Conservation (phyloP, 305 asterid genomes). For the Fraxinus paxiana region DNA sequence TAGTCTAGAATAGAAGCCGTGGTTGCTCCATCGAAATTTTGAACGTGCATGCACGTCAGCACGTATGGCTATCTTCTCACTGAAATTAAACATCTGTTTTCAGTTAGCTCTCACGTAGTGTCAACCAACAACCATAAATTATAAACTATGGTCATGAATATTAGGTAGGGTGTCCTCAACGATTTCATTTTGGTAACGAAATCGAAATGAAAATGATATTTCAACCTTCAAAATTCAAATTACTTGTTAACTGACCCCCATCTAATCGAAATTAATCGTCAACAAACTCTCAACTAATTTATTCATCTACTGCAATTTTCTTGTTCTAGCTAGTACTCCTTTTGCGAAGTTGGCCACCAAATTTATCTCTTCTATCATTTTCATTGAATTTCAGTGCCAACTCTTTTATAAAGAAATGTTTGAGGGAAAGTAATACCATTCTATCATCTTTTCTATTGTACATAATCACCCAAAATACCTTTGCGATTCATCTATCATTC, state of each 20-base stretch:
- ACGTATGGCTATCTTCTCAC: neutral
- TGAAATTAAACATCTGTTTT: neutral
- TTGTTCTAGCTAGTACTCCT: neutral
- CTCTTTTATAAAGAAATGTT: constrained; percentile 8
- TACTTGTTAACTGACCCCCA: neutral
- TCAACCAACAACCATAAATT: neutral
- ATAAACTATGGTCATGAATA: neutral
- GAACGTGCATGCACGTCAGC: neutral
- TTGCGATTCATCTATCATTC: neutral
- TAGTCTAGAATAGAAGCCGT: neutral
- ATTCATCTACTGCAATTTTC: neutral
- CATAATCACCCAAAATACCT: neutral
- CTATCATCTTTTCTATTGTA: constrained; percentile 3
- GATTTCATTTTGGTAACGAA: neutral
- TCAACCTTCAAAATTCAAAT: neutral
- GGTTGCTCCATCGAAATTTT: neutral
- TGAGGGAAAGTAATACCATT: constrained; percentile 10
- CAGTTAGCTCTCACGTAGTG: neutral
- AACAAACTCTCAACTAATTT: neutral
- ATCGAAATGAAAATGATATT: neutral
- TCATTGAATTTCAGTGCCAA: constrained; percentile 19
- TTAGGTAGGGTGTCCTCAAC: neutral
- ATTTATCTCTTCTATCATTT: constrained; percentile 20
- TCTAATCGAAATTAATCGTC: neutral
- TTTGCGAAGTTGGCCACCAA: constrained; percentile 12